Conservation (phyloP, 306 rosid species). For the Malus sylvestris region DNA sequence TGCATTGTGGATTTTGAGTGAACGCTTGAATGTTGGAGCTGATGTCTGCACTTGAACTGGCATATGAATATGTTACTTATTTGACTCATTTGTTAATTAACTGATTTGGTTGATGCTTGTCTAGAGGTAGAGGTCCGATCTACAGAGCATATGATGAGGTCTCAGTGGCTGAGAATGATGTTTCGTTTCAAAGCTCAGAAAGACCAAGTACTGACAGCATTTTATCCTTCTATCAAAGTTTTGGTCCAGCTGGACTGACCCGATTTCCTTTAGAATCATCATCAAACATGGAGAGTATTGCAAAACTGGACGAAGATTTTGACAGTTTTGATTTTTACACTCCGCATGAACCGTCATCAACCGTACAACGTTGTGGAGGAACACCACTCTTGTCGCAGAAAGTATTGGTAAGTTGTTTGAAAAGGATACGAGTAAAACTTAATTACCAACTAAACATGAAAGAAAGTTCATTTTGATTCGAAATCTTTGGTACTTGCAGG, state of each 20-base stretch:
- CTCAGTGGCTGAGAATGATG: constrained; percentile 6
- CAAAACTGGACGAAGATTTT: constrained; percentile 1
- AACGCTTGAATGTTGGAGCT: too few species aligned
- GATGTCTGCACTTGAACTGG: background rate
- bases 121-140: background rate
- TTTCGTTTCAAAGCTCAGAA: constrained; percentile 13
- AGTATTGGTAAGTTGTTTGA: constrained; percentile 10
- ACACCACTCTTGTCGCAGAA: constrained; percentile 1
- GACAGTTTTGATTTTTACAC: background rate
- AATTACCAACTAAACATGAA: background rate
- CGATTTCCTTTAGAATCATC: background rate
- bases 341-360: constrained; percentile 4
- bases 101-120: background rate
- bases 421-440: background rate
- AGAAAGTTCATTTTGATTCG: background rate
- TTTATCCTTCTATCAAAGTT: constrained; percentile 18
- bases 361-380: background rate
- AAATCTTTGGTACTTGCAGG: constrained; percentile 13
- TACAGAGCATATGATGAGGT: constrained; percentile 7
- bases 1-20: background rate
- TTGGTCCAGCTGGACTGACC: background rate
- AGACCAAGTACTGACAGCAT: constrained; percentile 25
- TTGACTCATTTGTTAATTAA: background rate
- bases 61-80: background rate
- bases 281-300: background rate